These are phyloP conservation scores for Cytospora piceicola DNA, from an alignment of 2,329 filamentous ascomycete genomes.

Conservation along the genomic window DNA sequence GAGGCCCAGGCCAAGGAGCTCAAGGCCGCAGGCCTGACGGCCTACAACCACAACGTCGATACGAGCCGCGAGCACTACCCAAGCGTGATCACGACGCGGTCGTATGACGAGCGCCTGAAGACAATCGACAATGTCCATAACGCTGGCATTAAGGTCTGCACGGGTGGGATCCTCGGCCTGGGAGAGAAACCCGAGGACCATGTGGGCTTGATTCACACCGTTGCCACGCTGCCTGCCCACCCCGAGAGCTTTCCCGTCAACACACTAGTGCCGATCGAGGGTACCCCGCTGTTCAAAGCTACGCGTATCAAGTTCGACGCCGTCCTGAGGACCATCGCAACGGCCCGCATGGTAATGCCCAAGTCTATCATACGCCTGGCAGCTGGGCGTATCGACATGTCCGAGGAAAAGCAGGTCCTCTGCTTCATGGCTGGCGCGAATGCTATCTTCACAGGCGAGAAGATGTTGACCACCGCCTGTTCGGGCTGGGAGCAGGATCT, in stretches of 20 bases:
- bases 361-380: constrained; percentile 85
- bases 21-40: constrained; percentile 81
- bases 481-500: constrained; percentile 90
- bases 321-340: constrained; percentile 81
- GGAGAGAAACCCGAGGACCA: constrained; percentile 81
- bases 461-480: constrained; percentile 92
- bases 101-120: constrained; percentile 83
- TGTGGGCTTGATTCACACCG: constrained; percentile 80
- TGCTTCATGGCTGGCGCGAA: constrained; percentile 93
- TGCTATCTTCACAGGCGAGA: constrained; percentile 93
- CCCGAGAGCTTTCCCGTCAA: constrained; percentile 93
- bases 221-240: constrained; percentile 78
- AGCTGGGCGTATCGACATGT: constrained; percentile 81
- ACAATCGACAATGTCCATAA: constrained; percentile 81
- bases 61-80: constrained; percentile 90
- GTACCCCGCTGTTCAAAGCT: constrained; percentile 79
- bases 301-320: constrained; percentile 76
- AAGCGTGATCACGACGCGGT: constrained; percentile 80
- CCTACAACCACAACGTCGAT: constrained; percentile 94
- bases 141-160: constrained; percentile 88
- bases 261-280: constrained; percentile 86
- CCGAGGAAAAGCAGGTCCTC: constrained; percentile 84
- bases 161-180: constrained; percentile 83
- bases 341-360: constrained; percentile 81
- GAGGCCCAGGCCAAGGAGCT: constrained; percentile 78